These are phyloP conservation scores for Zea luxurians DNA, from an alignment of 176 grass and related monocot species.

Conservation along the genomic window DNA sequence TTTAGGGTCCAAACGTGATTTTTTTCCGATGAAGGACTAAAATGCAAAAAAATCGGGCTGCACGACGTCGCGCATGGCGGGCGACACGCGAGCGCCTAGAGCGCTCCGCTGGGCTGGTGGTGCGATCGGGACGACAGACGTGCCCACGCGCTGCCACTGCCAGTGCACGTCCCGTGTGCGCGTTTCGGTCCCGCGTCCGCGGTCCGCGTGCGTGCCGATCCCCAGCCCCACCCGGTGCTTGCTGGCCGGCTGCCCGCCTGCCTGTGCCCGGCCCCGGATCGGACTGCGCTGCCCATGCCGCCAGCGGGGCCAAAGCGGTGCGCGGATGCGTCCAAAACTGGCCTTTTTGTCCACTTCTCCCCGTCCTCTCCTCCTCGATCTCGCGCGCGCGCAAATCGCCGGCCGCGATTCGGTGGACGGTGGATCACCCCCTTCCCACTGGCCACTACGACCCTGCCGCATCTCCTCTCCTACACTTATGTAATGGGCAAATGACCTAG, in stretches of 20 bases:
- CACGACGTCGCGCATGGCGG: too few species aligned
- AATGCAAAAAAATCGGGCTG: too few species aligned
- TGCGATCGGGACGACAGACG: not conserved
- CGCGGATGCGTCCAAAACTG: conserved; percentile 37
- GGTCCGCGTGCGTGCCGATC: not conserved
- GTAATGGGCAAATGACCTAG: too few species aligned
- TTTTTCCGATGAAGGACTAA: too few species aligned
- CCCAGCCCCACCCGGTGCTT: not conserved
- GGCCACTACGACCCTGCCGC: not conserved
- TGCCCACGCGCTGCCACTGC: not conserved
- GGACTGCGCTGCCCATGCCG: not conserved
- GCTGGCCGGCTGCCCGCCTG: too few species aligned
- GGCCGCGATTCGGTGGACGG: conserved; percentile 21
- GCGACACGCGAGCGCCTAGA: not conserved
- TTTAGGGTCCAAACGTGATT: too few species aligned
- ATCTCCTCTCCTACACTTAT: not conserved
- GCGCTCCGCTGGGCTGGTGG: too few species aligned
- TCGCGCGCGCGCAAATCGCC: not conserved
- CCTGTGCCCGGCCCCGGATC: not conserved
- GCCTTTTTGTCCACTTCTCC: conserved; percentile 12
- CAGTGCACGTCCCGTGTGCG: not conserved
- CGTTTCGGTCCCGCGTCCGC: not conserved
- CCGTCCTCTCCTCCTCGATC: not conserved
- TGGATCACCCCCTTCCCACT: not conserved
- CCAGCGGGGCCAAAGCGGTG: conserved; percentile 6